Base-by-base conservation (phyloP, 768 basidiomycete species). In the Podaxis pistillaris region DNA sequence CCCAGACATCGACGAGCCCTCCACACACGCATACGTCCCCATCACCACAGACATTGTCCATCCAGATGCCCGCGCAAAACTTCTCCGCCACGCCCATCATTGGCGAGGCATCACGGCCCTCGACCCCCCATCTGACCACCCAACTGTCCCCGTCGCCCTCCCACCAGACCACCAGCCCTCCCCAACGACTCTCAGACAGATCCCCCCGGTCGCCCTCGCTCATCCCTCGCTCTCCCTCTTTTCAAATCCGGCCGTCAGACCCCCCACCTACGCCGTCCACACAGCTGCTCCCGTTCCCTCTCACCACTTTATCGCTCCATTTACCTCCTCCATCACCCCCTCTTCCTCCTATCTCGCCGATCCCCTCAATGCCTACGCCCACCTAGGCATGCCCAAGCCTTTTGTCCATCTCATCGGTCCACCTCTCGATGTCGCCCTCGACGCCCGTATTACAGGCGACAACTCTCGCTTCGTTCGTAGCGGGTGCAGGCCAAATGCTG, bases 321-420 rank as follows among this genome's bases (percentile, higher is more conserved):
- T 83, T 64, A 80, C 79, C 0, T 84, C 87, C 22, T 78, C 85
- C 24, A 82, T 96, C 57, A 81, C 85, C 15, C 87, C 90, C 2
- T 85, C 86, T 19, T 76, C 86, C 0, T 70, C 79, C 0, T 97
- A 97, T 73, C 81, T 93, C 30, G 71, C 79, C 3, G 91, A 95
- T 68, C 90, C 93, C 0, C 82, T 93, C 65, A 96, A 95, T 69
- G 89, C 88, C n/a, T 97, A 96, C 68, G 85, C 88, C 0, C 86
- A 88, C 64, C 79, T 88, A 17, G 94, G 94, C 9, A 83, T 90
- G 75, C 90, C 93, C 36, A 94, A 94, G 69, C 90, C 90, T 0
- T 87, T 86, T 65, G 94, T 96, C 0, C 89, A 93, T 64, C 79
- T 91, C 13, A 71, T 97, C 1, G 90, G 89, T 0, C 86, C 86